Percentiles rank a stretch among this genome's conserved stretches.
These are phyloP conservation scores for Sclerospora graminicola DNA, from an alignment of 352 stramenopile species.

Conservation along the genomic window DNA sequence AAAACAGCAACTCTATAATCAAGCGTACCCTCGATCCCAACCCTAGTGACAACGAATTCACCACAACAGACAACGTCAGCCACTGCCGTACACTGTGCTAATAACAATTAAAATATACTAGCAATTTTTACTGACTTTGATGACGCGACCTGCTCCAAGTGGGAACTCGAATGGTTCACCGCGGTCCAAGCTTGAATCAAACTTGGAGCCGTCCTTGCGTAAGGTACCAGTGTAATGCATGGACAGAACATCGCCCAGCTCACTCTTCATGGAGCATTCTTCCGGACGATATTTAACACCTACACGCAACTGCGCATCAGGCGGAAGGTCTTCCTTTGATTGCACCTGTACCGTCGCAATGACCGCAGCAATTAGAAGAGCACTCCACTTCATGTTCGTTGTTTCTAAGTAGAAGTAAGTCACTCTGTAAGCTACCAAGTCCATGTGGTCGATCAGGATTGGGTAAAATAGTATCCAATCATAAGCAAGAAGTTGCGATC, in stretches of 20 bases:
- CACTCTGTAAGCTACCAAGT: too few relatives aligned
- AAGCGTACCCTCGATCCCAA: conserved; percentile 75
- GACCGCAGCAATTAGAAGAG: conserved; percentile 27
- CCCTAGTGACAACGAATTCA: conserved; percentile 26
- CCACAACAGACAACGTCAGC: conserved; percentile 1
- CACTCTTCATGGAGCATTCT: conserved; percentile 56
- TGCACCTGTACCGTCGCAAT: conserved; percentile 31
- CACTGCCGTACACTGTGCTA: not conserved
- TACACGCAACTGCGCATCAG: conserved; percentile 58
- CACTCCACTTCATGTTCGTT: conserved; percentile 43
- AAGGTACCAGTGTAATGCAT: conserved; percentile 96
- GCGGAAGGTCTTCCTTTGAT: conserved; percentile 62
- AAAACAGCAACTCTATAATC: not conserved
- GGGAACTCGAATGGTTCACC: conserved; percentile 92
- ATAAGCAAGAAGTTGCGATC: conserved; percentile 1
- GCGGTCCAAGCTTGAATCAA: conserved; percentile 94
- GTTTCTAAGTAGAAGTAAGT: too few relatives aligned
- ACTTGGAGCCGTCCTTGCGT: conserved; percentile 93
- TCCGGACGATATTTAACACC: conserved; percentile 73
- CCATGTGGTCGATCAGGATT: too few relatives aligned
- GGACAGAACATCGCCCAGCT: conserved; percentile 83
- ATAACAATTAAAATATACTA: not conserved
- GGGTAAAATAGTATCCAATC: too few relatives aligned
- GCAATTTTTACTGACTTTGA: conserved; percentile 62
- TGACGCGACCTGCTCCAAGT: conserved; percentile 89